A percentile compares a stretch with the other conserved stretches of the same genome.
phyloP scores from a whole-genome alignment of 31 red algal species.

The Pterothamnion heteromorphum region DNA sequence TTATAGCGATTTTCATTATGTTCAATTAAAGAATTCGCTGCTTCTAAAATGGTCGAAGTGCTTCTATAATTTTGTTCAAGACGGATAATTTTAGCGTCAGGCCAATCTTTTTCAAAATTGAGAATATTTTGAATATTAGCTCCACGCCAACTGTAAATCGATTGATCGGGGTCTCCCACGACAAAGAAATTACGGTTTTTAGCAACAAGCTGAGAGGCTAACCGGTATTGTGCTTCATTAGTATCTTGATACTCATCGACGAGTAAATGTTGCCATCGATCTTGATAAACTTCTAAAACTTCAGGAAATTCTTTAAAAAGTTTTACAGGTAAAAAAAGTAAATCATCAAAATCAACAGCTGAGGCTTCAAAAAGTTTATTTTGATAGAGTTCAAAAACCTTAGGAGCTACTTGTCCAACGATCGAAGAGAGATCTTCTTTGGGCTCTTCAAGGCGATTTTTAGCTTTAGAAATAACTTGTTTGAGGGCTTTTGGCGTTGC shows the following conservation, averaged over 20 bases:
- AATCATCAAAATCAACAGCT: conserved; percentile 87
- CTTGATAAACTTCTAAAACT: conserved; percentile 39
- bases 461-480: conserved; percentile 69
- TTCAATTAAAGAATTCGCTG: conserved; percentile 64
- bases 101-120: conserved; percentile 53
- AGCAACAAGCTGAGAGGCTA: conserved; percentile 51
- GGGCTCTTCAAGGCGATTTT: conserved; percentile 57
- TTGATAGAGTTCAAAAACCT: conserved; percentile 53
- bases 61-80: conserved; percentile 82
- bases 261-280: conserved; percentile 53
- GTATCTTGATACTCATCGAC: conserved; percentile 95
- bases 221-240: conserved; percentile 73
- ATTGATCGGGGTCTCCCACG: conserved; percentile 69
- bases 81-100: conserved; percentile 30
- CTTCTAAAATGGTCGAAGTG: conserved; percentile 52
- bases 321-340: conserved; percentile 54
- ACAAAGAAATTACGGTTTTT: conserved; percentile 59
- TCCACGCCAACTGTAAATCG: conserved; percentile 82
- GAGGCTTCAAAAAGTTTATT: conserved; percentile 46
- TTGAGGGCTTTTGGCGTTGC: neutral
- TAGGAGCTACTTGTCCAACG: conserved; percentile 18
- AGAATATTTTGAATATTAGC: conserved; percentile 58
- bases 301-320: conserved; percentile 43
- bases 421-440: conserved; percentile 41
- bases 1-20: conserved; percentile 29